Evolutionary conservation across 805 yeast species (phyloP).

Genomic region (Nakazawaea sp.): DNA sequence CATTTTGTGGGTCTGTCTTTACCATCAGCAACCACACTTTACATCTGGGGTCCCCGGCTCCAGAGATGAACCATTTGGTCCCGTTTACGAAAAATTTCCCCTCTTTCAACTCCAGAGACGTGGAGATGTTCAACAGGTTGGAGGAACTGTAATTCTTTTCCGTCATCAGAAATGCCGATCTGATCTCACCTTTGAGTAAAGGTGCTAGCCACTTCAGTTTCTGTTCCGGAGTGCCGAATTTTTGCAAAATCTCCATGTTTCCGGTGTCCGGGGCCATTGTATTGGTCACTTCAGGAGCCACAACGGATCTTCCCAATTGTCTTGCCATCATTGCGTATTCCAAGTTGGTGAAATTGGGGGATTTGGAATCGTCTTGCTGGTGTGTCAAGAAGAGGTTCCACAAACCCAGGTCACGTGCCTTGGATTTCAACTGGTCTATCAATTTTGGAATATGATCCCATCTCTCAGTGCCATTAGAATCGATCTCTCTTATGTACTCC

Average conservation of each 20-base stretch:
- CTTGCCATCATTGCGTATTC: constrained; percentile 64
- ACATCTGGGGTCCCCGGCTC: constrained; percentile 64
- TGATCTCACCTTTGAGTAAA: constrained; percentile 43
- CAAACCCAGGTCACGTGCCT: constrained; percentile 45
- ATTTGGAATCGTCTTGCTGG: constrained; percentile 23
- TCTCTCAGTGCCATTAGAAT: constrained; percentile 31
- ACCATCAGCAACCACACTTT: constrained; percentile 47
- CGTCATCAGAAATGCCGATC: constrained; percentile 62
- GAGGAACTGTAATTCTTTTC: constrained; percentile 56
- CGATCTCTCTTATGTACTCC: constrained; percentile 33
- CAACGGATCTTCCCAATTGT: constrained; percentile 46
- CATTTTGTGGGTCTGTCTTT: constrained; percentile 28
- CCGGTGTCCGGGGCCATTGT: constrained; percentile 62
- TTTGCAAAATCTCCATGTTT: constrained; percentile 41
- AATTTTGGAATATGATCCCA: constrained; percentile 43
- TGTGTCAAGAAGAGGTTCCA: constrained; percentile 56
- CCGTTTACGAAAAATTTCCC: constrained; percentile 45
- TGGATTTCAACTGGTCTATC: constrained; percentile 42
- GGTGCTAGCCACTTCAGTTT: constrained; percentile 38
- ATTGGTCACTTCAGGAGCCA: constrained; percentile 56
- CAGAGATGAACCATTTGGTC: constrained; percentile 65
- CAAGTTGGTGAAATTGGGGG: constrained; percentile 53
- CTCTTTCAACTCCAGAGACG: constrained; percentile 36
- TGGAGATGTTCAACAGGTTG: constrained; percentile 52
- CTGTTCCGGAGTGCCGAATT: constrained; percentile 34